A percentile compares a stretch with the other conserved stretches of the same genome.
Conservation (phyloP, 2,329 filamentous ascomycete genomes). For the Neonectria punicea region DNA sequence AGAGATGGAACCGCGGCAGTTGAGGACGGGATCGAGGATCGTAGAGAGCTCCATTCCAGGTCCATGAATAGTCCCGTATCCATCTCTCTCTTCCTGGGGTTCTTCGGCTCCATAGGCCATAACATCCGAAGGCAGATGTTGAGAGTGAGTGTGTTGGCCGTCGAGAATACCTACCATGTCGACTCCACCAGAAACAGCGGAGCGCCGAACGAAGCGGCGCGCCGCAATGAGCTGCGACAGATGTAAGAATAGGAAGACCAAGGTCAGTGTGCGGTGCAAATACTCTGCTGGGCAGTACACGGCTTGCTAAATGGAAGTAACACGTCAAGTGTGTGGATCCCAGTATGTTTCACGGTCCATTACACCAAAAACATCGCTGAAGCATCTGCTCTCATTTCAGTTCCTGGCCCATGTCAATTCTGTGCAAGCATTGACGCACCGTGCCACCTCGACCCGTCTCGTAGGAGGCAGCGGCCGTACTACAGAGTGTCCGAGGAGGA, state of each 20-base stretch:
- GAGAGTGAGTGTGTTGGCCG: background rate
- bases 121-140: background rate
- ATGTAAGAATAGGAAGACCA: conserved; percentile 22
- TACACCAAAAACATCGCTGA: background rate
- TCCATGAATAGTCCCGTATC: background rate
- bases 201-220: conserved; percentile 18
- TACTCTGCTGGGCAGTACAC: background rate
- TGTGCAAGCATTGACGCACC: conserved; percentile 21
- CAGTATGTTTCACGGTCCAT: conserved; percentile 3
- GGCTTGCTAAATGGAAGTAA: background rate
- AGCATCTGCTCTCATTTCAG: background rate
- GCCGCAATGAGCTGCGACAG: conserved; percentile 24
- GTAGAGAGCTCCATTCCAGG: background rate
- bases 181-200: conserved; percentile 2
- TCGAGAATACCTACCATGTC: conserved; percentile 8
- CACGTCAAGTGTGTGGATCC: conserved; percentile 20
- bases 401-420: conserved; percentile 23
- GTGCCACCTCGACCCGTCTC: conserved; percentile 19
- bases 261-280: conserved; percentile 1
- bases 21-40: conserved; percentile 9
- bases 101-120: background rate
- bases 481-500: conserved; percentile 22
- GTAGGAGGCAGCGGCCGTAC: conserved; percentile 23
- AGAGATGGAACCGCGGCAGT: conserved; percentile 20
- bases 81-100: background rate